These are phyloP conservation scores for Trichoderma sp. DNA, from an alignment of 2,329 filamentous ascomycete genomes.

Conservation along the genomic window DNA sequence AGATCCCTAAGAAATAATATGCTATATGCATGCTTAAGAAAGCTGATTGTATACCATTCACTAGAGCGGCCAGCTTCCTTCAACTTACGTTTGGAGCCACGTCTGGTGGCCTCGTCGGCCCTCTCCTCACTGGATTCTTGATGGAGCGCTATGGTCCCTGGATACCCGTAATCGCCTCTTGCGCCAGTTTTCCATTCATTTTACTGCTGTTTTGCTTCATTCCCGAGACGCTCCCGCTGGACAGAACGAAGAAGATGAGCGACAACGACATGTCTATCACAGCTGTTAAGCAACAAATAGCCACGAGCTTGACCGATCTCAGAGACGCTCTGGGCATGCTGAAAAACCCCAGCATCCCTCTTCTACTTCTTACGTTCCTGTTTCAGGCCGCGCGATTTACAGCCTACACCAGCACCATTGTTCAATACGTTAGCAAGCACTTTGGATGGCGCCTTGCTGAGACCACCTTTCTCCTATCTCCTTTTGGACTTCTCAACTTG, in stretches of 20 bases:
- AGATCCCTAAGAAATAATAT: background rate
- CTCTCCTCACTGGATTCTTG: slow-evolving; percentile 37
- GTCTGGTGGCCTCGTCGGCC: slow-evolving; percentile 39
- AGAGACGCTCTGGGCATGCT: slow-evolving; percentile 34
- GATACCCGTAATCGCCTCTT: slow-evolving; percentile 38
- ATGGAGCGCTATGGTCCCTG: slow-evolving; percentile 41
- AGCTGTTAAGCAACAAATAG: slow-evolving; percentile 30
- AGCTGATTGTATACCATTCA: background rate
- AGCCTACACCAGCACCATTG: slow-evolving; percentile 36
- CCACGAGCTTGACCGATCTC: slow-evolving; percentile 33
- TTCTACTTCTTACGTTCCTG: slow-evolving; percentile 40
- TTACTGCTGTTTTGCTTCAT: slow-evolving; percentile 35
- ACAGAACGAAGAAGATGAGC: slow-evolving; percentile 22
- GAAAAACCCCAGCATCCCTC: slow-evolving; percentile 34
- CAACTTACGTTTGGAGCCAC: slow-evolving; percentile 42
- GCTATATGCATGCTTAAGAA: background rate
- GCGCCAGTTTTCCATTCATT: slow-evolving; percentile 32
- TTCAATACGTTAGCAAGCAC: slow-evolving; percentile 44
- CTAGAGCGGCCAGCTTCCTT: slow-evolving; percentile 41
- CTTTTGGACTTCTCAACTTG: slow-evolving; percentile 40
- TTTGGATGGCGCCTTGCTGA: slow-evolving; percentile 44
- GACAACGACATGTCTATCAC: slow-evolving; percentile 15
- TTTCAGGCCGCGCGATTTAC: slow-evolving; percentile 36
- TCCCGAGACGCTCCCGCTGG: slow-evolving; percentile 38
- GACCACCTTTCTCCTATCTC: slow-evolving; percentile 41